Conservation (phyloP, 2,329 filamentous ascomycete species). For the Gnomoniopsis smithogilvyi region DNA sequence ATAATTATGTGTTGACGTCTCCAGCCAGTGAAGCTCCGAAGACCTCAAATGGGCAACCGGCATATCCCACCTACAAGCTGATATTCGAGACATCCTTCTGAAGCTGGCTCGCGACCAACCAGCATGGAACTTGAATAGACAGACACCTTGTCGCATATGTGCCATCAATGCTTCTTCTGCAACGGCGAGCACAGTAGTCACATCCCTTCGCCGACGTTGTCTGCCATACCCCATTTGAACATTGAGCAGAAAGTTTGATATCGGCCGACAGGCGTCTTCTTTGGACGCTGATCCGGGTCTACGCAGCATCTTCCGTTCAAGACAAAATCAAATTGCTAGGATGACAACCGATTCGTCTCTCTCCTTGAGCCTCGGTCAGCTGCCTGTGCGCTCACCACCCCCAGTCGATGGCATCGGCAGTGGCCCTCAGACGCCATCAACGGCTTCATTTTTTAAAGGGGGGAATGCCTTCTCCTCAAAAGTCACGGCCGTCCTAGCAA, state of each 20-base stretch:
- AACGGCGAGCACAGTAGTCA: background rate
- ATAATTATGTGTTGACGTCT: background rate
- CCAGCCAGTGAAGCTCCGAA: background rate
- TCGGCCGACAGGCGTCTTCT: no score
- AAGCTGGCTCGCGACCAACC: background rate
- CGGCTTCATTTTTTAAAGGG: constrained; percentile 34
- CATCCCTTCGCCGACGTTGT: background rate
- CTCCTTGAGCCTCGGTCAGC: constrained; percentile 18
- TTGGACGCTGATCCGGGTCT: no score
- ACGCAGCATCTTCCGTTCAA: background rate
- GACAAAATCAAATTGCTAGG: background rate
- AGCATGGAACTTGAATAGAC: background rate
- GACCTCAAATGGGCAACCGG: background rate
- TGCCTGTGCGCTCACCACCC: constrained; percentile 15
- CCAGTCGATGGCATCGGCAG: constrained; percentile 20
- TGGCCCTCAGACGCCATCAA: constrained; percentile 27
- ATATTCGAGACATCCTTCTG: background rate
- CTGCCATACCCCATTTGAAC: background rate
- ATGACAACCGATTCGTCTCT: constrained; percentile 17
- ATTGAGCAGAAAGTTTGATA: background rate
- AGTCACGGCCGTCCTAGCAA: constrained; percentile 80
- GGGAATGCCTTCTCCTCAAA: constrained; percentile 73
- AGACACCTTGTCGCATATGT: background rate
- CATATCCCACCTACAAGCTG: background rate
- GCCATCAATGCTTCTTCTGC: background rate